A percentile compares a stretch with the other conserved stretches of the same genome.
Conservation (phyloP, 2,329 filamentous ascomycete genomes). For the Calonectria honghensis region DNA sequence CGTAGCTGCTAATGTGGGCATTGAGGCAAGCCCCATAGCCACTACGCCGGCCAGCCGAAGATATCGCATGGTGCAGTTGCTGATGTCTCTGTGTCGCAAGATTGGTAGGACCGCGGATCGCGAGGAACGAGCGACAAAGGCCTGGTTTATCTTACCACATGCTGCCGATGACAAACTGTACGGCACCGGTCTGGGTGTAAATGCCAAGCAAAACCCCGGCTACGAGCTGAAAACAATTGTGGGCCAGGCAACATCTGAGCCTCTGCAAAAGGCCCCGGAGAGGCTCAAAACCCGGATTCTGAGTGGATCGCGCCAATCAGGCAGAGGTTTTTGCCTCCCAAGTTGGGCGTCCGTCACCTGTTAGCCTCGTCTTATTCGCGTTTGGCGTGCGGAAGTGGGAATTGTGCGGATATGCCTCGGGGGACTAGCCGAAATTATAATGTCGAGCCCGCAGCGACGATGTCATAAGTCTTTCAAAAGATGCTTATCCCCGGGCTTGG, state of each 20-base stretch:
- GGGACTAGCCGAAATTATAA: not conserved
- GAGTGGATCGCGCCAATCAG: not conserved
- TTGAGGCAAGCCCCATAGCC: not conserved
- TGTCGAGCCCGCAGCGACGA: not conserved
- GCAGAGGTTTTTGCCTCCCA: not conserved
- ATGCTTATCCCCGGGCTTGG: not conserved
- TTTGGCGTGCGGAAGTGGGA: slow-evolving; percentile 1
- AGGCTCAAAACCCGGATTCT: too few species aligned
- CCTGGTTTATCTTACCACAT: not conserved
- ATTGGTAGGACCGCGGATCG: not conserved
- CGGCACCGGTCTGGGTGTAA: not conserved
- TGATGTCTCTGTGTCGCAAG: not conserved
- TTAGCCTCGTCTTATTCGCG: not conserved
- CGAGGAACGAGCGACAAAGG: not conserved
- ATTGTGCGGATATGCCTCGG: slow-evolving; percentile 9
- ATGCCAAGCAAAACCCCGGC: slow-evolving; percentile 4
- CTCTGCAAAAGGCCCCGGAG: slow-evolving; percentile 8
- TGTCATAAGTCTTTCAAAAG: slow-evolving; percentile 4
- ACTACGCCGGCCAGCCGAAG: not conserved
- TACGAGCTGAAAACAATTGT: slow-evolving; percentile 16
- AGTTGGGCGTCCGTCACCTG: not conserved
- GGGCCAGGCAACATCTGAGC: not conserved
- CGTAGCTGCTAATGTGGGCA: not conserved
- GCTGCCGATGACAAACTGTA: not conserved
- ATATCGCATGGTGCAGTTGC: not conserved